Evolutionary conservation across 441 rosid species (phyloP).

Genomic region (Rhodomyrtus psidioides): DNA sequence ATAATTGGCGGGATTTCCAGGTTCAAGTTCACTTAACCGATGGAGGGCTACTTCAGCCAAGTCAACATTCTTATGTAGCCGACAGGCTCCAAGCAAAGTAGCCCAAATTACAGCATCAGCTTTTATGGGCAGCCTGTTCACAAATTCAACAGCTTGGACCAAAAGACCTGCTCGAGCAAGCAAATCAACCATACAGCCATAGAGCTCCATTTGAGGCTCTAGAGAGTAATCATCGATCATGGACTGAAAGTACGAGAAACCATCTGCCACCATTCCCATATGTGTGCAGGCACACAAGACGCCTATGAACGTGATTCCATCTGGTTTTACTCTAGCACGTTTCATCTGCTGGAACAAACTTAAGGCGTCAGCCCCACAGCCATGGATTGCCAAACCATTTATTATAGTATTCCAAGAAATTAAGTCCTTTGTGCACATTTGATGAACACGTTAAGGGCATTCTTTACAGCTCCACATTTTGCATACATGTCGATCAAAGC

Average conservation of each 20-base stretch:
- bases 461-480: background rate
- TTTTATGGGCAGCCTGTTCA: background rate
- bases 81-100: background rate
- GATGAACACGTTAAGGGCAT: background rate
- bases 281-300: background rate
- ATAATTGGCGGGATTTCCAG: background rate
- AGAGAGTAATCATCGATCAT: background rate
- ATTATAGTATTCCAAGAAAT: background rate
- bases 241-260: background rate
- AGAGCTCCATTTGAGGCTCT: background rate
- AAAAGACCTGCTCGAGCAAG: background rate
- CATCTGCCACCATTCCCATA: background rate
- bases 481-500: background rate
- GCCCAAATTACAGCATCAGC: background rate
- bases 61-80: background rate
- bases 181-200: background rate
- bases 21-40: background rate
- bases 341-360: background rate
- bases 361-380: background rate
- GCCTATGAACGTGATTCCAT: background rate
- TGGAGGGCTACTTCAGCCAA: background rate
- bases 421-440: background rate
- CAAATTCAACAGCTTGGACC: background rate
- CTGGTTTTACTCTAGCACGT: background rate
- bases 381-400: background rate